Percentiles rank a stretch among this genome's conserved stretches.
Conservation (phyloP, 257 asterid genomes). For the Cruciata laevipes region DNA sequence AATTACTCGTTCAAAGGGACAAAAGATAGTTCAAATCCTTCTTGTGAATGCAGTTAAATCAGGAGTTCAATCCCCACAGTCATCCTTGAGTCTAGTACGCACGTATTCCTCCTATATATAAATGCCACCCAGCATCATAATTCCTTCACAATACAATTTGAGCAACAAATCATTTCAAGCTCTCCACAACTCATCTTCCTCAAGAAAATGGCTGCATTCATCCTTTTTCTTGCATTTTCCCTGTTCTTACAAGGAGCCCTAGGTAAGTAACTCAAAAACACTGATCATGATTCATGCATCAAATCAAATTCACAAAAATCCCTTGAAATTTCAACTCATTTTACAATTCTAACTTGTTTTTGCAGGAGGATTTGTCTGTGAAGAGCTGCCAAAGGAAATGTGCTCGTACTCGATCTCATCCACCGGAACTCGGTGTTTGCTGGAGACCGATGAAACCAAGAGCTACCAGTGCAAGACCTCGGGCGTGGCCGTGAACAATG, state of each 20-base stretch:
- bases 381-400: conserved; percentile 22
- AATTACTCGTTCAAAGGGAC: not conserved
- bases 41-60: not conserved
- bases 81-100: not conserved
- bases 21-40: not conserved
- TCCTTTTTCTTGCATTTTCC: conserved; percentile 24
- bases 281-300: not conserved
- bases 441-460: conserved; percentile 24
- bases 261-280: conserved; percentile 11
- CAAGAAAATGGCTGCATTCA: not conserved
- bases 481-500: conserved; percentile 11
- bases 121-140: not conserved
- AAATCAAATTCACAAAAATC: not conserved
- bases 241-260: conserved; percentile 27
- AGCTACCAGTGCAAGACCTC: conserved; percentile 29
- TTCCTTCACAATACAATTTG: not conserved
- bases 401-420: conserved; percentile 31
- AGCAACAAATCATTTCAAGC: not conserved
- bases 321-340: not conserved
- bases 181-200: not conserved
- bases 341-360: not conserved
- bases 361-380: conserved; percentile 29
- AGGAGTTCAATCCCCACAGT: not conserved
- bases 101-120: conserved; percentile 10
- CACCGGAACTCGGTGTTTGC: conserved; percentile 26